A percentile compares a stretch with the other conserved stretches of the same genome.
phyloP scores from a whole-genome alignment of 2,329 filamentous ascomycete species.

The Emergomyces pasteurianus region DNA sequence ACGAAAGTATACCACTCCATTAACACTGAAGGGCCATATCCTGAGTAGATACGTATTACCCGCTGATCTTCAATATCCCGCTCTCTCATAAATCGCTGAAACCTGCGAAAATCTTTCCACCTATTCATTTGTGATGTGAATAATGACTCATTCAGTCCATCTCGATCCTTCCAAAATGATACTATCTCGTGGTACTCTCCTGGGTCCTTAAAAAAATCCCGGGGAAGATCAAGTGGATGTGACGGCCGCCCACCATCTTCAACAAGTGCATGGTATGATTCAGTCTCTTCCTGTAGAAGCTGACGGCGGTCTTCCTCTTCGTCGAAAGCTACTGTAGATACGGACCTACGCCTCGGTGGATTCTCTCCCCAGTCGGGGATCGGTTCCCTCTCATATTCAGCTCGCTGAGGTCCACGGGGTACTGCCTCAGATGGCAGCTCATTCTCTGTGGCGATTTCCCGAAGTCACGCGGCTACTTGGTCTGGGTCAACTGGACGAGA shows the following conservation, averaged over 20 bases:
- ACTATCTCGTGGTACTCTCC: background rate
- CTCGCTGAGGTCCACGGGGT: background rate
- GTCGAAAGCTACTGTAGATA: background rate
- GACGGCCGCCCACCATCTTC: constrained; percentile 1
- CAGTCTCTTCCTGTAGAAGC: background rate
- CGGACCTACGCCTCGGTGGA: too few species aligned
- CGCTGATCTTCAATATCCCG: background rate
- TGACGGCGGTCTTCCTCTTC: background rate
- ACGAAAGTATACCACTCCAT: background rate
- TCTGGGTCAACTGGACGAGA: background rate
- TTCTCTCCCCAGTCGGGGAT: background rate
- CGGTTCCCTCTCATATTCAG: background rate
- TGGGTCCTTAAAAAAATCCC: background rate
- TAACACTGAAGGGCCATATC: background rate
- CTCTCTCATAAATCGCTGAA: background rate
- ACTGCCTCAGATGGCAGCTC: background rate
- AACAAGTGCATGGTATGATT: constrained; percentile 1
- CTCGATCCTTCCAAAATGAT: background rate
- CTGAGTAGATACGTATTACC: background rate
- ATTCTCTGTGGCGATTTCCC: background rate
- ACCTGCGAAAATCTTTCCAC: background rate
- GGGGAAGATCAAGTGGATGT: background rate
- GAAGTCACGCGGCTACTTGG: background rate
- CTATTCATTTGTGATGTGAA: background rate
- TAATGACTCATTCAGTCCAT: background rate